Evolutionary conservation across 148 eudicot species (phyloP).

Genomic region (Selenicereus undatus): DNA sequence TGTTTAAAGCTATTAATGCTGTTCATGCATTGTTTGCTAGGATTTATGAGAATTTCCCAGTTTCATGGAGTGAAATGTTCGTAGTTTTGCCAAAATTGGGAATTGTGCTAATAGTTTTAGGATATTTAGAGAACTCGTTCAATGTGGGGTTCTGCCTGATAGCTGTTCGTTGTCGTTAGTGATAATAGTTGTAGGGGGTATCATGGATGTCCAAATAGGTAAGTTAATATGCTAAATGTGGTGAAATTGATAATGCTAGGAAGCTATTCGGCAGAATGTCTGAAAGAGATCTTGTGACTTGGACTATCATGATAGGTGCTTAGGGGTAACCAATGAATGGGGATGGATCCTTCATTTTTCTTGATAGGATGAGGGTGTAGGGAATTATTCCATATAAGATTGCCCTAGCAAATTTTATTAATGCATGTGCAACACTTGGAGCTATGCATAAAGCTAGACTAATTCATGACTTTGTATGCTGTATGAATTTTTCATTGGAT

Average conservation of each 20-base stretch:
- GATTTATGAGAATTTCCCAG: slow-evolving; percentile 20
- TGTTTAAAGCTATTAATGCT: slow-evolving; percentile 10
- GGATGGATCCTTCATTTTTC: slow-evolving; percentile 15
- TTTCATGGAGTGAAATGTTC: slow-evolving; percentile 29
- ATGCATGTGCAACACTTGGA: slow-evolving; percentile 30
- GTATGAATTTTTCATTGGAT: slow-evolving; percentile 19
- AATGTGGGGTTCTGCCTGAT: slow-evolving; percentile 22
- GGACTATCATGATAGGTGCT: slow-evolving; percentile 35
- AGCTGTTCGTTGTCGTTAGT: slow-evolving; percentile 25
- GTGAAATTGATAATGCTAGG: slow-evolving; percentile 17
- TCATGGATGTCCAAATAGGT: slow-evolving; percentile 22
- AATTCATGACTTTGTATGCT: slow-evolving; percentile 18
- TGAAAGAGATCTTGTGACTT: slow-evolving; percentile 30
- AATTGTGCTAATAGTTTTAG: slow-evolving; percentile 20
- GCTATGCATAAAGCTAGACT: slow-evolving; percentile 23
- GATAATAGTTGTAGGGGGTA: slow-evolving; percentile 24
- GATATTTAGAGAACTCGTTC: slow-evolving; percentile 25
- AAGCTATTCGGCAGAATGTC: slow-evolving; percentile 26
- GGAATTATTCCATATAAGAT: slow-evolving; percentile 22
- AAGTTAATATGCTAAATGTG: slow-evolving; percentile 25
- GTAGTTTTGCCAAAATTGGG: slow-evolving; percentile 27
- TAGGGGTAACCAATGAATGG: slow-evolving; percentile 26
- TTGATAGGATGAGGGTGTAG: slow-evolving; percentile 22
- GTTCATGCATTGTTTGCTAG: slow-evolving; percentile 17
- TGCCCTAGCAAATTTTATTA: slow-evolving; percentile 25